phyloP scores from a whole-genome alignment of 129 eudicot genomes.

The Ambrosia artemisiifolia region DNA sequence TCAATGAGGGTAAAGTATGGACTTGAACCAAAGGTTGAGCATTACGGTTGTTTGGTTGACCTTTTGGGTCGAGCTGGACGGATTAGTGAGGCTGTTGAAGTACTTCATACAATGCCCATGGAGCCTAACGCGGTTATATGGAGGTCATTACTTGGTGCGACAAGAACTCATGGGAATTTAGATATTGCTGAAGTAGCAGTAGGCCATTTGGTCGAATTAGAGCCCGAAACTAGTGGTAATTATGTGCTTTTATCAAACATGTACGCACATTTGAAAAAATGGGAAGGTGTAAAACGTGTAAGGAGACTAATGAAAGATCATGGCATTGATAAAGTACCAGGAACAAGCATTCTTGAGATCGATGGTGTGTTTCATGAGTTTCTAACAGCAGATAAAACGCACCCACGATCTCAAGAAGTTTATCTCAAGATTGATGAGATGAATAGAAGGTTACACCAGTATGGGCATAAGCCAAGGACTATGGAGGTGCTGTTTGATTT shows the following conservation, averaged over 20 bases:
- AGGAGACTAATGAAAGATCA: conserved; percentile 56
- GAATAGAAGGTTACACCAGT: conserved; percentile 35
- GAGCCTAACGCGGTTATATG: conserved; percentile 59
- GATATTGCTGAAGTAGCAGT: conserved; percentile 57
- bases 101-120: conserved; percentile 50
- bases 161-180: conserved; percentile 56
- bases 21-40: conserved; percentile 61
- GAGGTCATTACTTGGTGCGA: conserved; percentile 69
- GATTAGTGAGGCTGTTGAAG: conserved; percentile 57
- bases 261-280: conserved; percentile 43
- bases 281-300: conserved; percentile 61
- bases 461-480: conserved; percentile 21
- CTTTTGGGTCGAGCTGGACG: conserved; percentile 73
- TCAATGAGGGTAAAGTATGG: conserved; percentile 50
- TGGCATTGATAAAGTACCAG: conserved; percentile 47
- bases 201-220: conserved; percentile 47
- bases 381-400: conserved; percentile 51
- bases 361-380: conserved; percentile 57
- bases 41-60: conserved; percentile 68
- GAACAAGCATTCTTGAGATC: conserved; percentile 54
- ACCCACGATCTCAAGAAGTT: conserved; percentile 38
- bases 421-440: conserved; percentile 56
- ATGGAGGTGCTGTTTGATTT: conserved; percentile 31
- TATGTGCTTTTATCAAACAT: conserved; percentile 68
- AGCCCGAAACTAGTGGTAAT: conserved; percentile 64